Evolutionary conservation across 305 asterid genomes (phyloP).

Genomic region (Petunia hybrid): DNA sequence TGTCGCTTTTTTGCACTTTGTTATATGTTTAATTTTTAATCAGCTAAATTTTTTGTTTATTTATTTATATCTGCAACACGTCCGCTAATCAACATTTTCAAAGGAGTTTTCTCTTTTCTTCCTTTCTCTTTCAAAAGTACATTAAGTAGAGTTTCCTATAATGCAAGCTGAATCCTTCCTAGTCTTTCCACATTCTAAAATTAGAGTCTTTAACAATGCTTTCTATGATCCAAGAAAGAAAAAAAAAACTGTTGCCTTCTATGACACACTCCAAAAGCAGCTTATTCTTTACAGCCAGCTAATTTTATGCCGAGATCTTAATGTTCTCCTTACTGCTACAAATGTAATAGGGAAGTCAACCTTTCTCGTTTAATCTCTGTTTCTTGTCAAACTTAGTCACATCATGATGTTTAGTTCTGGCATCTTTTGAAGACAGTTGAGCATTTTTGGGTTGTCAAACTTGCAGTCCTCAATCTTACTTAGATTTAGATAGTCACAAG

Average conservation of each 20-base stretch:
- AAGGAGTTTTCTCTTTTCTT: slow-evolving; percentile 1
- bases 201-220: background rate
- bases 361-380: background rate
- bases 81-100: slow-evolving; percentile 25
- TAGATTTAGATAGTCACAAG: background rate
- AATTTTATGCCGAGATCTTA: background rate
- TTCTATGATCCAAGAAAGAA: no score
- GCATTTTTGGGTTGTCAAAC: background rate
- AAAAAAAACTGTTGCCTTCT: background rate
- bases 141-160: background rate
- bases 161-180: background rate
- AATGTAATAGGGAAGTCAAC: background rate
- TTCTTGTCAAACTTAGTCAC: slow-evolving; percentile 8
- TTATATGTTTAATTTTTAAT: no score
- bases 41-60: no score
- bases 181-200: background rate
- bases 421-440: background rate
- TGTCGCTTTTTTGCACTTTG: no score
- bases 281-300: background rate
- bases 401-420: slow-evolving; percentile 27
- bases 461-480: background rate
- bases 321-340: background rate
- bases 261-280: background rate
- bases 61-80: background rate
- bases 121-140: background rate